These are phyloP conservation scores for Inga oerstediana DNA, from an alignment of 306 rosid species.

Conservation along the genomic window DNA sequence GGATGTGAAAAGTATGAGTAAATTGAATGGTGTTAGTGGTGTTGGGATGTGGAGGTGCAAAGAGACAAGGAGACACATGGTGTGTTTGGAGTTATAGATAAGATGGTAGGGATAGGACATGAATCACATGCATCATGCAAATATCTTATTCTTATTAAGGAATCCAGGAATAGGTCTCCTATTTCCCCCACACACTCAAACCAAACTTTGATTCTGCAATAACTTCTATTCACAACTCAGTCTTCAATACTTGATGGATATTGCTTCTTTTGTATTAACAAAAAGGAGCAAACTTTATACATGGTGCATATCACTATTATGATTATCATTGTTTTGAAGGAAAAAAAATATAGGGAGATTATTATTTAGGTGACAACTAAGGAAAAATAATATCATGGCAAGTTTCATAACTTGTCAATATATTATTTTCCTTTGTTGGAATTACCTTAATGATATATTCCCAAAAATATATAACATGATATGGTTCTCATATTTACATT, in stretches of 20 bases:
- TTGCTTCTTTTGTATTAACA: not conserved
- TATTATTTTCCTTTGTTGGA: no score
- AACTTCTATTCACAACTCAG: not conserved
- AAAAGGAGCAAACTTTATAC: not conserved
- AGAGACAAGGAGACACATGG: slow-evolving; percentile 8
- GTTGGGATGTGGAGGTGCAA: slow-evolving; percentile 14
- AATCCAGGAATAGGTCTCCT: not conserved
- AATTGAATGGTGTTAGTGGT: not conserved
- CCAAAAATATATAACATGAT: no score
- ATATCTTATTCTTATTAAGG: not conserved
- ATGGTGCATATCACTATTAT: not conserved
- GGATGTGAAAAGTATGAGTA: not conserved
- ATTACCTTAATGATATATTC: no score
- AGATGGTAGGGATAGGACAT: not conserved
- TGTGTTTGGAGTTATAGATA: not conserved
- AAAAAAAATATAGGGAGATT: no score
- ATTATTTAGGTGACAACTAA: no score
- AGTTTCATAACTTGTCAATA: no score
- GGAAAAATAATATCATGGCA: no score
- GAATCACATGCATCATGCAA: not conserved
- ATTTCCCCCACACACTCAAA: not conserved
- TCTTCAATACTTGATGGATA: not conserved
- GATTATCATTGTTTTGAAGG: not conserved
- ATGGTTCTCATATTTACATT: not conserved
- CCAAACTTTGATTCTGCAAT: not conserved